Base-by-base conservation (phyloP, 257 asterid species). In the Craterostigma plantagineum region DNA sequence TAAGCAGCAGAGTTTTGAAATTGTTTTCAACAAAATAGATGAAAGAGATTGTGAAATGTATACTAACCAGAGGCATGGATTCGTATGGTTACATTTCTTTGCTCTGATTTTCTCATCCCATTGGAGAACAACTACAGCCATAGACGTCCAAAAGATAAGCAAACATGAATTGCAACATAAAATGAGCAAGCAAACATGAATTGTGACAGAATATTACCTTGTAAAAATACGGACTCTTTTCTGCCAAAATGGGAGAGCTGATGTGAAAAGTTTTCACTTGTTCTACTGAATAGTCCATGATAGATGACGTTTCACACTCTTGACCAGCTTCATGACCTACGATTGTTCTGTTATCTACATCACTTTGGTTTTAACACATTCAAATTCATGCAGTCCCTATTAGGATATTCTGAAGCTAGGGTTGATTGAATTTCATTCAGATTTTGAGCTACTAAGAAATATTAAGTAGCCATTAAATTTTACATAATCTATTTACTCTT, bases 241-340 rank as follows among this genome's bases (percentile, higher is more conserved):
- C 96, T 35, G 91, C 96, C 69, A 86, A 67, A 49, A 86, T 77
- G 45, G 91, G 92, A 46, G 96, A 81, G 69, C 94, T 77, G 37
- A 86, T 75, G 68, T 77, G 79, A 38, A 86, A 33, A 18, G 76
- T 75, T 66, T 60, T 71, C 36, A 75, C 72, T 50, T 16, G 66
- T 43, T 55, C 51, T 34, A 49, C 53, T 9, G 75, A 51, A 43
- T 52, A 51, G 41, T 77, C 85, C 57, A 55, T 66, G 59, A 63
- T 57, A 13, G 68, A 57, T 16, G 73, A 50, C 56, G 73, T 42
- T 33, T 62, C 72, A 44, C 45, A 42, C 35, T 38, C 50, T 38
- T 43, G 38, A 9, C 33, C 51, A 51, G 56, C 68, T 59, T 73
- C 78, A 50, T 66, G 61, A 33, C 58, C 91, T 69, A 49, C 45